Evolutionary conservation across 2,329 filamentous ascomycete genomes (phyloP).

Genomic region (Aspergillus neotritici): DNA sequence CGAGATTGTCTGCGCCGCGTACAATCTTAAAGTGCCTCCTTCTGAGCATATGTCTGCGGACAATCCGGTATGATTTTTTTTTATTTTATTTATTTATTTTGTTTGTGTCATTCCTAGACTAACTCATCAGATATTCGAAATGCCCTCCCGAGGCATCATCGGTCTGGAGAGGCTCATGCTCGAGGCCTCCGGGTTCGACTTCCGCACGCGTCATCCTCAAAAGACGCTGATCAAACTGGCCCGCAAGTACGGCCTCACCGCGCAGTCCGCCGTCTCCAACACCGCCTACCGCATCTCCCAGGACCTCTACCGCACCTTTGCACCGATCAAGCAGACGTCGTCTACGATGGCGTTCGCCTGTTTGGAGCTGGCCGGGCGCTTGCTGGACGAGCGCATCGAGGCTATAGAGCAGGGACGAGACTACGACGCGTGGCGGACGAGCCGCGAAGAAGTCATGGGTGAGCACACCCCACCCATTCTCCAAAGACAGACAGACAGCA

Average conservation of each 20-base stretch:
- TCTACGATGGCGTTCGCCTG: conserved; percentile 79
- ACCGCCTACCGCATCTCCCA: conserved; percentile 76
- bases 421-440: conserved; percentile 48
- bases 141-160: conserved; percentile 72
- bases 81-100: no score
- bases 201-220: conserved; percentile 81
- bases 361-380: conserved; percentile 70
- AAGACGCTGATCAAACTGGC: conserved; percentile 76
- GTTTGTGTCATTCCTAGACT: no score
- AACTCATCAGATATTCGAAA: conserved; percentile 64
- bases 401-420: conserved; percentile 43
- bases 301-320: conserved; percentile 89
- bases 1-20: conserved; percentile 84
- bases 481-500: conserved; percentile 13
- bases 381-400: conserved; percentile 55
- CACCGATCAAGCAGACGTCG: conserved; percentile 82
- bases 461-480: conserved; percentile 24
- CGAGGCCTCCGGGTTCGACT: conserved; percentile 89
- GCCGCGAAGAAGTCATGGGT: conserved; percentile 46
- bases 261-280: conserved; percentile 51
- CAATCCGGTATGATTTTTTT: conserved; percentile 59
- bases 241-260: conserved; percentile 52
- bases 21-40: conserved; percentile 70
- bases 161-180: conserved; percentile 88
- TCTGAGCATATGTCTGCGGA: conserved; percentile 68